Evolutionary conservation across 2,329 filamentous ascomycete species (phyloP), one percentile per base, ranked within the genome.

Genomic region (Celoporthe dispersa): DNA sequence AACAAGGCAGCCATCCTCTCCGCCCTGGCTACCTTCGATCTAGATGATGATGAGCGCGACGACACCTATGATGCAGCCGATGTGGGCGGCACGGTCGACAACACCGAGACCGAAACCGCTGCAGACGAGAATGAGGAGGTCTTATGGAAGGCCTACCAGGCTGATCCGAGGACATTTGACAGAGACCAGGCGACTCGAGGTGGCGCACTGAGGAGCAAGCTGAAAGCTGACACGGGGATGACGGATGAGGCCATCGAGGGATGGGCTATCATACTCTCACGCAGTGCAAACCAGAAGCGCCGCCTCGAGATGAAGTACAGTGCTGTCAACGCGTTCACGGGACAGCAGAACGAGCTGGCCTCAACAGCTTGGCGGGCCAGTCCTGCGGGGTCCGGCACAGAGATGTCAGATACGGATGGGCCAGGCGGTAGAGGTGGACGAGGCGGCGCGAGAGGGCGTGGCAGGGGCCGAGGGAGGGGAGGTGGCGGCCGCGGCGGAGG

Each of bases 51-150:
- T 78, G 96, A 99, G 81, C 89, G 94, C 48, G 96, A 99, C 79
- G 96, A 99, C 79, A 98, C 95, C 0, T 99, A 99, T 78, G 96
- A 99, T 76, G 89, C 91, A 1, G 93, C 90, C 64, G 96, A 98
- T 77, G 94, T 98, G 2, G 96, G 96, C 48, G 94, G 95, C 31
- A 93, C 92, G 0, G 90, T 98, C 3, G 94, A 97, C 75, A 84
- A 86, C 25, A 84, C 87, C 7, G 86, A 69, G 7, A 74, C 68
- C 14, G 67, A 68, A 39, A 76, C 78, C 55, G 75, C 77, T 7
- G 81, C 79, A 51, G 85, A 88, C 41, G 83, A 81, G 67, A 87
- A 88, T 72, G 94, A 98, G 73, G 89, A 93, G 75, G 81, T 82
- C 0, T 84, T 99, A 0, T 97, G 93, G 84, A 86, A 85, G 35